Evolutionary conservation across 352 stramenopile species (phyloP).

Genomic region (Phytophthora pluvialis): DNA sequence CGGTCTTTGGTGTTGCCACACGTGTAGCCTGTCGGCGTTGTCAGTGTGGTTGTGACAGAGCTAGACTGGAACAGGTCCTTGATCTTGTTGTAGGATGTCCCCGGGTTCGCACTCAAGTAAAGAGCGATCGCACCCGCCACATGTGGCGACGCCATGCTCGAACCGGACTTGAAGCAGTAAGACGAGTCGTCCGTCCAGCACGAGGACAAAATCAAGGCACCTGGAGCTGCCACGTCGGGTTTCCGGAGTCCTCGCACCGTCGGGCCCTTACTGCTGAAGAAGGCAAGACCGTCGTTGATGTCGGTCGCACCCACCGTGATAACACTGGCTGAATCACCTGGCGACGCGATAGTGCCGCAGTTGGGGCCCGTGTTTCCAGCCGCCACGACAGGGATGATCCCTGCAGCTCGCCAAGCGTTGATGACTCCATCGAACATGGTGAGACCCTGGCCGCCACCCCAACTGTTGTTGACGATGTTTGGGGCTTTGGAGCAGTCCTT

Average conservation of each 20-base stretch:
- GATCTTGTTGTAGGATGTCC: conserved; percentile 48
- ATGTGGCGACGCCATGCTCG: conserved; percentile 72
- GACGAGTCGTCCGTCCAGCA: conserved; percentile 52
- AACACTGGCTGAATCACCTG: conserved; percentile 60
- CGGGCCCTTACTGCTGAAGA: conserved; percentile 64
- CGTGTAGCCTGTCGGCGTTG: conserved; percentile 37
- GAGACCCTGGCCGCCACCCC: conserved; percentile 57
- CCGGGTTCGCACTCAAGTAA: conserved; percentile 50
- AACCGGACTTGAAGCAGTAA: conserved; percentile 69
- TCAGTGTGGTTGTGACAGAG: conserved; percentile 36
- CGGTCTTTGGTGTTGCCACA: conserved; percentile 48
- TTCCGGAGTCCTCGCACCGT: conserved; percentile 52
- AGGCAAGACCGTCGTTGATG: conserved; percentile 45
- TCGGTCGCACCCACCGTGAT: conserved; percentile 71
- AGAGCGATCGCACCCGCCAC: conserved; percentile 63
- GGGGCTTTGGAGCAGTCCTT: conserved; percentile 64
- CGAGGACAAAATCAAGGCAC: conserved; percentile 50
- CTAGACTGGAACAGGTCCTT: conserved; percentile 43
- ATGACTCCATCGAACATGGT: conserved; percentile 54
- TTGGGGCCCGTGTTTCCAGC: conserved; percentile 60
- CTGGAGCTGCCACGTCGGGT: conserved; percentile 61
- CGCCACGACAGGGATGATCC: conserved; percentile 68
- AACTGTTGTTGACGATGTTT: conserved; percentile 75
- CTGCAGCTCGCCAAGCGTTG: conserved; percentile 47
- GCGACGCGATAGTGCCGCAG: conserved; percentile 57